phyloP scores from a whole-genome alignment of 805 yeast genomes.

The Starmerella cellae region DNA sequence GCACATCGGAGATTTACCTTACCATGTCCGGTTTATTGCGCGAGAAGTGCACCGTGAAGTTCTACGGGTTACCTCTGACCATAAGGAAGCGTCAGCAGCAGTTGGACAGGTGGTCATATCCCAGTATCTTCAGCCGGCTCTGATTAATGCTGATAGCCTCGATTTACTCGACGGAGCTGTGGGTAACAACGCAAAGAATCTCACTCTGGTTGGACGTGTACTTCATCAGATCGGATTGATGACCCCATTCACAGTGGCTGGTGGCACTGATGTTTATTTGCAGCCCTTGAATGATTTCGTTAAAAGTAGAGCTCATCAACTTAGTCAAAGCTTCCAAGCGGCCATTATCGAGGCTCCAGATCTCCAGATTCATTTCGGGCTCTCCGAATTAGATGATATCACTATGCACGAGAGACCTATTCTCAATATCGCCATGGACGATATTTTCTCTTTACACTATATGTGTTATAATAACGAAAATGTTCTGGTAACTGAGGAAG shows the following conservation, averaged over 20 bases:
- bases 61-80: slow-evolving; percentile 31
- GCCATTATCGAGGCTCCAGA: slow-evolving; percentile 40
- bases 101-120: slow-evolving; percentile 43
- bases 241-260: slow-evolving; percentile 38
- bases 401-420: slow-evolving; percentile 36
- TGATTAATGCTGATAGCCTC: slow-evolving; percentile 32
- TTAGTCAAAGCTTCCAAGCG: slow-evolving; percentile 34
- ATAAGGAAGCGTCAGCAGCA: slow-evolving; percentile 37
- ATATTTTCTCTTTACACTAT: slow-evolving; percentile 30
- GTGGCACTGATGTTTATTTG: slow-evolving; percentile 46
- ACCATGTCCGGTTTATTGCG: slow-evolving; percentile 44
- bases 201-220: slow-evolving; percentile 44
- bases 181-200: slow-evolving; percentile 37
- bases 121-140: slow-evolving; percentile 28
- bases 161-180: slow-evolving; percentile 35
- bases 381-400: slow-evolving; percentile 54
- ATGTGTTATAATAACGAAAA: slow-evolving; percentile 24
- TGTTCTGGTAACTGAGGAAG: slow-evolving; percentile 24
- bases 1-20: slow-evolving; percentile 36
- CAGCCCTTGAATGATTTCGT: slow-evolving; percentile 73
- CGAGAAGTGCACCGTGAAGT: slow-evolving; percentile 29
- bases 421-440: slow-evolving; percentile 28
- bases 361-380: slow-evolving; percentile 46
- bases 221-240: slow-evolving; percentile 54
- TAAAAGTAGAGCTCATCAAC: slow-evolving; percentile 36